A percentile compares a stretch with the other conserved stretches of the same genome.
Conservation (phyloP, 305 asterid genomes). For the Fraxinus latifolia region DNA sequence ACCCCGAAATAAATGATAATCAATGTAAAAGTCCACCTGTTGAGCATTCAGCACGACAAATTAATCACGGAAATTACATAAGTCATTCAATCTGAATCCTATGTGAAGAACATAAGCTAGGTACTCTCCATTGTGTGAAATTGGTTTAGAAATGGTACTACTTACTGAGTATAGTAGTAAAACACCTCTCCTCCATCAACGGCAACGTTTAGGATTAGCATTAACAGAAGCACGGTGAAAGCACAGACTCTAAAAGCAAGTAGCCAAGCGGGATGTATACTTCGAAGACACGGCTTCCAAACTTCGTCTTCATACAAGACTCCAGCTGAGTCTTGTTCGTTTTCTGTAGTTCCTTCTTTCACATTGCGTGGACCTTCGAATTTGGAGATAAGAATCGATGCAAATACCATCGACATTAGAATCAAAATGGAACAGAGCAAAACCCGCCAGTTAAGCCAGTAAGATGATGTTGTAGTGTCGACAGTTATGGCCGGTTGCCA, state of each 20-base stretch:
- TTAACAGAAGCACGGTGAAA: constrained; percentile 62
- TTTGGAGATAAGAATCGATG: constrained; percentile 66
- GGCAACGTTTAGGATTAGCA: constrained; percentile 63
- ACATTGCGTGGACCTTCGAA: constrained; percentile 47
- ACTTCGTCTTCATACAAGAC: constrained; percentile 78
- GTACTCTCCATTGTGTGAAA: neutral
- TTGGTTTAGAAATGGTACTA: neutral
- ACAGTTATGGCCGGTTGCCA: constrained; percentile 85
- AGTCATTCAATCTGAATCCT: neutral
- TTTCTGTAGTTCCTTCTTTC: constrained; percentile 27
- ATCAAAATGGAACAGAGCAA: constrained; percentile 68
- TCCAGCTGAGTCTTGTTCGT: constrained; percentile 43
- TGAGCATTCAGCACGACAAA: constrained; percentile 2
- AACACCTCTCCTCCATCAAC: constrained; percentile 74
- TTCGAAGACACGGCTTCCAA: constrained; percentile 79
- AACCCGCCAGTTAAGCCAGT: constrained; percentile 94
- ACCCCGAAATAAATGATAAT: constrained; percentile 86
- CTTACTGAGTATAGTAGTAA: constrained; percentile 93
- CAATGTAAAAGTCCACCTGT: constrained; percentile 87
- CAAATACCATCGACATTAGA: constrained; percentile 56
- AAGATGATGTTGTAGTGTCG: constrained; percentile 64
- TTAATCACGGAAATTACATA: neutral
- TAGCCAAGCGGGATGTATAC: constrained; percentile 81
- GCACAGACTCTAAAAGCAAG: constrained; percentile 66
- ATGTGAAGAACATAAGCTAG: neutral